Evolutionary conservation across 2,329 filamentous ascomycete species (phyloP), one percentile per base, ranked within the genome.

Genomic region (Penicillium frequentans): DNA sequence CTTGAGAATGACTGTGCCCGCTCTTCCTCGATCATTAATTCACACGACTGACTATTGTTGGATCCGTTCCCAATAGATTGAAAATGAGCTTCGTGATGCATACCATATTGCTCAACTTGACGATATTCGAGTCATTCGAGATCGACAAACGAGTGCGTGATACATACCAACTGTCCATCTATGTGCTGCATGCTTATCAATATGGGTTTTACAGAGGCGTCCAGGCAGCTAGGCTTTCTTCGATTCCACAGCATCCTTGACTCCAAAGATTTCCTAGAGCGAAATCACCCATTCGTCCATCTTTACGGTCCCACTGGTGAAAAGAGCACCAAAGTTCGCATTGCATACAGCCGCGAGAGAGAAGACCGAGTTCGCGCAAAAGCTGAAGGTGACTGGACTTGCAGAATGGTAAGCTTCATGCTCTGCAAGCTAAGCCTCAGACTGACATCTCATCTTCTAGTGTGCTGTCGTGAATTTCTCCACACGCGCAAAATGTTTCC

Each of bases 401-500:
- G 83, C 64, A 77, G 78, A 57, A 78, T 80, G 61, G 82, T 84
- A 68, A 47, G 44, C 49, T 44, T 5, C 14, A 27, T 57, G 16
- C 52, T 43, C 21, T 8, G 43, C 31, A 47, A 5, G 29, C 27
- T 51, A 44, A 56, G 21, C 2, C 5, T 23, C 24, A 19, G 10
- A 39, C 54, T 64, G 19, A 57, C 19, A 23, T 54, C 59, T 10
- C 57, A 23, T 9, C 7, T 37, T 33, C 56, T 49, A 86, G 84
- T 86, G 83, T 68, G 73, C 75, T 26, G 76, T 82, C 56, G 73
- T 81, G 53, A 88, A 87, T 64, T 87, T 82, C 63, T 76, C 83
- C 5, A 79, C 81, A 47, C 78, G 85, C 44, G 72, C 75, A 14
- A 76, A 80, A 55, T 88, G 85, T 66, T 86, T 84, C 66, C 79